Base-by-base conservation (phyloP, 495 filamentous ascomycete species). In the Haplographium delicatum region DNA sequence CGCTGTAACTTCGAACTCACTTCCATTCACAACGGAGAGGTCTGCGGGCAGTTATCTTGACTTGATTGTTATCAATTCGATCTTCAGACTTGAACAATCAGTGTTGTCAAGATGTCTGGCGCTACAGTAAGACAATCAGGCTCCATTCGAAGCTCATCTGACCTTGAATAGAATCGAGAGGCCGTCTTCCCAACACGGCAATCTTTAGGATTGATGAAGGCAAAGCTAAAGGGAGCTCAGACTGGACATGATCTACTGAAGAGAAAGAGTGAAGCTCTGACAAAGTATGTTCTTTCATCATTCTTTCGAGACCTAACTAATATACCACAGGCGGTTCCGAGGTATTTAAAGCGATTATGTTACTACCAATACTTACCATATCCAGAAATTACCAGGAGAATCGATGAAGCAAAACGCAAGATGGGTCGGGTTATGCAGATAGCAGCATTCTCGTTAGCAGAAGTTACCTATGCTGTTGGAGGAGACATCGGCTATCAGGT, bases 391-490 rank as follows among this genome's bases (percentile, higher is more conserved):
- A 96, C 93, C 46, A 78, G 84, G 51, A 88, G 93, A 49, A 97
- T 99, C 70, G 93, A 97, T 72, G 91, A 97, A 67, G 93, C 93
- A 23, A 99, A 99, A 71, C 89, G 89, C 55, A 99, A 99, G 75
- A 99, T 99, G 93, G 93, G 93, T 35, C 83, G 93, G 10, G 94
- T 99, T 11, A 97, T 99, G 93, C 91, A 96, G 63, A 93, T 99
- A 67, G 93, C 93, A 10, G 89, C 94, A 23, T 96, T 99, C 68
- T 96, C 93, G 2, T 78, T 99, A 30, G 94, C 93, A 45, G 94
- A 96, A 76, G 94, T 97, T 26, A 95, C 89, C 45, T 99, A 97
- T 61, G 94, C 94, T 26, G 91, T 95, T 11, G 94, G 94, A 50
- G 89, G 91, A 63, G 88, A 95, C 60, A 95, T 99, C 56, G 85